Percentiles rank a stretch among this genome's conserved stretches.
Evolutionary conservation across 129 eudicot genomes (phyloP).

Genomic region (Arctium lappa): DNA sequence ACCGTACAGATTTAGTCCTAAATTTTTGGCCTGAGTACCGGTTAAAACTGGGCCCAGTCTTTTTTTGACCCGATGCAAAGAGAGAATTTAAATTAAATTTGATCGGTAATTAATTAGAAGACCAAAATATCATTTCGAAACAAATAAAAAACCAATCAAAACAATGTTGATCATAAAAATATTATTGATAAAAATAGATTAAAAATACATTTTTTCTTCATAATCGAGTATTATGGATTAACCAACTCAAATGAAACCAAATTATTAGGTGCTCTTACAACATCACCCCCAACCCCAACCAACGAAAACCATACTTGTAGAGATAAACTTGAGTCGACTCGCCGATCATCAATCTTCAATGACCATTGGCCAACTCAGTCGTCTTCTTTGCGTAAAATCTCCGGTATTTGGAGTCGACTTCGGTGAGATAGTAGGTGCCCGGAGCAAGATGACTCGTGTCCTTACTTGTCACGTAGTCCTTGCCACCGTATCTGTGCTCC

Average conservation of each 20-base stretch:
- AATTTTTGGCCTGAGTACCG: too few relatives aligned
- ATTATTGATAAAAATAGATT: constrained; percentile 23
- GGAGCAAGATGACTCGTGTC: constrained; percentile 86
- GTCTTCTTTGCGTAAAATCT: constrained; percentile 80
- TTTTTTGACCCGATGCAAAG: neutral
- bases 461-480: constrained; percentile 87
- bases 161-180: neutral
- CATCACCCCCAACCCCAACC: constrained; percentile 3
- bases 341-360: constrained; percentile 28
- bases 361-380: constrained; percentile 68
- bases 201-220: constrained; percentile 22
- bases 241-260: constrained; percentile 30
- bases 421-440: constrained; percentile 85
- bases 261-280: constrained; percentile 31
- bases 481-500: constrained; percentile 97
- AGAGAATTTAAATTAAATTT: neutral
- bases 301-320: constrained; percentile 24
- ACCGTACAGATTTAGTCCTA: too few relatives aligned
- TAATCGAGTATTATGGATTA: neutral
- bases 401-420: constrained; percentile 84
- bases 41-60: too few relatives aligned
- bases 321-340: constrained; percentile 21
- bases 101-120: neutral
- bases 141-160: neutral
- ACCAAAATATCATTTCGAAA: neutral